phyloP scores from a whole-genome alignment of 495 filamentous ascomycete species.

The Penicillium silybi region DNA sequence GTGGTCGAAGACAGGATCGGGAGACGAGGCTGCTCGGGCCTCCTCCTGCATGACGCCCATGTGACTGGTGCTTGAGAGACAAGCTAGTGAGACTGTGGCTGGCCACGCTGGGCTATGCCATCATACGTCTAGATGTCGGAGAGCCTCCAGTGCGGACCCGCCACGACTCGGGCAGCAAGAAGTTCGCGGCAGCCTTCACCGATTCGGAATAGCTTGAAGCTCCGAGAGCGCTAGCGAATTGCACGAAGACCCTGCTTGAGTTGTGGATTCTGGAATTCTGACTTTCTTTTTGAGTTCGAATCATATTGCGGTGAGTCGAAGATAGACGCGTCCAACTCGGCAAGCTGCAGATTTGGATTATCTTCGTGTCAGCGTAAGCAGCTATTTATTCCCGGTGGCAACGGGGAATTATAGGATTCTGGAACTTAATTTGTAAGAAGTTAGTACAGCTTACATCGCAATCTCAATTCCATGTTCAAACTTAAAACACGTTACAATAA shows the following conservation, averaged over 20 bases:
- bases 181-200: not conserved
- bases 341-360: not conserved
- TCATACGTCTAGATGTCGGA: not conserved
- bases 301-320: not conserved
- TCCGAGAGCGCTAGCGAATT: not conserved
- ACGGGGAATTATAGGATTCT: too few species aligned
- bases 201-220: not conserved
- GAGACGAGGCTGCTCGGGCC: constrained; percentile 2
- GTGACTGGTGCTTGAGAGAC: constrained; percentile 5
- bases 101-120: constrained; percentile 1
- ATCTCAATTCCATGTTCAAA: too few species aligned
- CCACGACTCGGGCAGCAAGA: constrained; percentile 2
- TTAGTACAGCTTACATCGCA: too few species aligned
- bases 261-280: not conserved
- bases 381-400: too few species aligned
- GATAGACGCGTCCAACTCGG: not conserved
- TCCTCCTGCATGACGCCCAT: constrained; percentile 10
- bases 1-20: not conserved
- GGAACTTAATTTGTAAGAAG: too few species aligned
- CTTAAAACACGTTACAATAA: too few species aligned
- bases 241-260: not conserved
- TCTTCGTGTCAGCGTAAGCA: not conserved
- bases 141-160: not conserved
- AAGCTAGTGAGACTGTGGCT: constrained; percentile 6
- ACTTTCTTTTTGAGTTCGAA: not conserved